phyloP scores from a whole-genome alignment of 345 rosid genomes.

The Zanthoxylum bungeanum region DNA sequence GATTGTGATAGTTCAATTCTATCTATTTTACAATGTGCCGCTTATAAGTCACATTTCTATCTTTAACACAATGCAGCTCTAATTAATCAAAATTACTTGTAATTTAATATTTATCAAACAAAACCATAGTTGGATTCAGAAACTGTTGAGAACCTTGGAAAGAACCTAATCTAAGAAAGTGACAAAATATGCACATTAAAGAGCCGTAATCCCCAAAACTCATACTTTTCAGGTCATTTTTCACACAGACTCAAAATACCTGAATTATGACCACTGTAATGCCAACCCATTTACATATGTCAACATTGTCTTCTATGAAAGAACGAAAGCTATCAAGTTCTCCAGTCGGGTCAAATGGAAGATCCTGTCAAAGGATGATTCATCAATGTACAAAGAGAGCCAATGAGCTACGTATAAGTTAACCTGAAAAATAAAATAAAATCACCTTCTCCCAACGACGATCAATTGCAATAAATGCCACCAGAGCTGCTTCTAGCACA shows the following conservation, averaged over 20 bases:
- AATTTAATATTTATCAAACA: not conserved
- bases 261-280: slow-evolving; percentile 58
- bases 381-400: not conserved
- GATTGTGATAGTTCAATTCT: not conserved
- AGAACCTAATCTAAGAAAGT: not conserved
- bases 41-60: not conserved
- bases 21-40: not conserved
- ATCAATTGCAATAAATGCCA: slow-evolving; percentile 79
- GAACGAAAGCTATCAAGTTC: slow-evolving; percentile 65
- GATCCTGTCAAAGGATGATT: slow-evolving; percentile 46
- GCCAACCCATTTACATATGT: slow-evolving; percentile 85
- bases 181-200: not conserved
- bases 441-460: slow-evolving; percentile 72
- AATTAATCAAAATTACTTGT: not conserved
- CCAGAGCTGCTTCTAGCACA: slow-evolving; percentile 71
- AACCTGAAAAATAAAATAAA: slow-evolving; percentile 6
- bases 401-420: not conserved
- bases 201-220: not conserved
- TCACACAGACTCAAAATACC: slow-evolving; percentile 32
- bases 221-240: not conserved
- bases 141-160: not conserved
- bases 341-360: slow-evolving; percentile 90
- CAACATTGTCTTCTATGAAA: slow-evolving; percentile 64
- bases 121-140: not conserved
- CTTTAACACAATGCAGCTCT: not conserved